These are phyloP conservation scores for Gloeostereum incarnatum DNA, from an alignment of 768 basidiomycete genomes.

Conservation along the genomic window DNA sequence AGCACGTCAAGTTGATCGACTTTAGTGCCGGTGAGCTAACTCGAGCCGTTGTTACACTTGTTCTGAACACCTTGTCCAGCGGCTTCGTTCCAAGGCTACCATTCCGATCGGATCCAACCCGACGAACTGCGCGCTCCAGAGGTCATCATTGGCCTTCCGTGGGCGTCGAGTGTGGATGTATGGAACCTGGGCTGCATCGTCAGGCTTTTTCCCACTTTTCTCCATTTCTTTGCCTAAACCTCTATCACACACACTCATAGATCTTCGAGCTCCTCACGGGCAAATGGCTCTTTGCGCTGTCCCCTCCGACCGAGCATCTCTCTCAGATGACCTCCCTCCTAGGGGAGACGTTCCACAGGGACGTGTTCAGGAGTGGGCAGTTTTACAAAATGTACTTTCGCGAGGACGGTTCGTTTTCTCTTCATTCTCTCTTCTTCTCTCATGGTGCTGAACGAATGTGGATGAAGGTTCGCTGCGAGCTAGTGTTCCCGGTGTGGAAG, in stretches of 20 bases:
- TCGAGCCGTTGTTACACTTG: constrained; percentile 3
- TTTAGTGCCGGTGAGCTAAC: constrained; percentile 8
- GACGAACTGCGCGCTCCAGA: constrained; percentile 19
- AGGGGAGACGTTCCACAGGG: too few relatives aligned
- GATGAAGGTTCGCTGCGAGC: too few relatives aligned
- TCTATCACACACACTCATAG: constrained; percentile 10
- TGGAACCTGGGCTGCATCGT: constrained; percentile 23
- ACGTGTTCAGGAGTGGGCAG: too few relatives aligned
- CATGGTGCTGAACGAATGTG: too few relatives aligned
- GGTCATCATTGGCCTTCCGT: constrained; percentile 14
- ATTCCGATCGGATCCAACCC: constrained; percentile 13
- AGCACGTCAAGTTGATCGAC: too few relatives aligned
- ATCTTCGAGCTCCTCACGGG: constrained; percentile 16
- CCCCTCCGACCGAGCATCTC: too few relatives aligned
- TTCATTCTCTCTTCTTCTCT: too few relatives aligned
- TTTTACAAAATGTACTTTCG: too few relatives aligned
- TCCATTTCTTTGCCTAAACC: background rate
- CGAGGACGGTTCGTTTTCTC: too few relatives aligned
- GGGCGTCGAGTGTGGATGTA: constrained; percentile 18
- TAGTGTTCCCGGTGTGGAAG: too few relatives aligned
- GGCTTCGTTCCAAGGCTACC: constrained; percentile 3
- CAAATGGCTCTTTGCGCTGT: constrained; percentile 13
- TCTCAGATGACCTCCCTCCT: too few relatives aligned
- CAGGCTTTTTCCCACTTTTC: constrained; percentile 1
- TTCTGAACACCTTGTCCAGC: constrained; percentile 3